Evolutionary conservation across 129 eudicot species (phyloP), one percentile per base, ranked within the genome.

Genomic region (Deinandra increscens): DNA sequence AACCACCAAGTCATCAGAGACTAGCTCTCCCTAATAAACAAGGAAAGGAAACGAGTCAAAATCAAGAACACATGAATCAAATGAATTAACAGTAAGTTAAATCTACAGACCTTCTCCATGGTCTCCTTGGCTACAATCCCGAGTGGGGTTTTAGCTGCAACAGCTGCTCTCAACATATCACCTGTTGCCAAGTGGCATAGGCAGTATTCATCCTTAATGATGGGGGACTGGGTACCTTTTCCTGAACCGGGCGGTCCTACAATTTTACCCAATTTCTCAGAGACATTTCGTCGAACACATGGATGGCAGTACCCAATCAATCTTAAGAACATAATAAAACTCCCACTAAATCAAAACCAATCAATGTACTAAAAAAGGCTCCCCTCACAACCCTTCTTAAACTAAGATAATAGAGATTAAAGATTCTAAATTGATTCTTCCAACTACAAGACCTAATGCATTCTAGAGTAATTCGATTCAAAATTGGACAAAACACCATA

Each of bases 161-260:
- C 97, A 54, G 96, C 97, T 66, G 96, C 94, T 76, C 97, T 88
- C 78, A 91, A 80, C 96, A 91, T 91, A 76, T 91, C 96, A 51
- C 98, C 97, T 2, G 97, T 88, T 41, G 98, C 98, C 87, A 91
- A 66, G 81, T 91, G 96, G 66, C 97, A 91, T 15, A 91, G 81
- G 78, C 97, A 91, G 78, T 80, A 91, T 44, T 91, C 96, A 63
- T 91, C 97, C 83, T 91, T 88, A 60, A 91, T 82, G 46, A 91
- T 79, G 36, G 97, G 96, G 3, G 97, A 91, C 70, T 91, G 97
- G 23, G 96, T 88, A 23, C 97, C 97, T 74, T 91, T 88, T 20
- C 97, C 97, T 9, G 96, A 88, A 53, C 97, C 97, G 11, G 97
- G 97, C 26, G 97, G 97, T 73, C 97, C 97, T 91, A 87, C 71